A percentile compares a stretch with the other conserved stretches of the same genome.
phyloP scores from a whole-genome alignment of 768 basidiomycete genomes.

The Psilocybe cyanescens region DNA sequence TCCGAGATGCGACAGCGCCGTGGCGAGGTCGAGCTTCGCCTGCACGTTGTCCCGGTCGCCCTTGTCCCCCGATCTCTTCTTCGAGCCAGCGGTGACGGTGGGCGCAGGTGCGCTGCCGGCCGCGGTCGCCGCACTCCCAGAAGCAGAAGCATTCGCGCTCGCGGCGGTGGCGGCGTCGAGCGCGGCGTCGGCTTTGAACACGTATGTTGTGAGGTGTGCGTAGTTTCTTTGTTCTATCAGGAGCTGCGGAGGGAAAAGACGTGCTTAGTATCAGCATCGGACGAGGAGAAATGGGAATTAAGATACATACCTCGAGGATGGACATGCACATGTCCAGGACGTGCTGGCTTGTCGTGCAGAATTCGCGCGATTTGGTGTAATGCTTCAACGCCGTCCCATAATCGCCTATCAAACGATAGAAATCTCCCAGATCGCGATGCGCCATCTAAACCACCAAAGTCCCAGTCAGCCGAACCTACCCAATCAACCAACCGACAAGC shows the following conservation, averaged over 20 bases:
- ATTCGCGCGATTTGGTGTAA: conserved; percentile 92
- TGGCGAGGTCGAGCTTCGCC: conserved; percentile 82
- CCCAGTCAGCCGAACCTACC: too few species aligned
- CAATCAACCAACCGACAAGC: too few species aligned
- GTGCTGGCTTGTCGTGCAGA: conserved; percentile 87
- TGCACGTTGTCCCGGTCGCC: conserved; percentile 73
- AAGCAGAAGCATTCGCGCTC: conserved; percentile 20
- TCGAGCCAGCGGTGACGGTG: conserved; percentile 25
- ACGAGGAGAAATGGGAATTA: too few species aligned
- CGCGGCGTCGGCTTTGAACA: conserved; percentile 94
- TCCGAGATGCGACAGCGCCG: conserved; percentile 75
- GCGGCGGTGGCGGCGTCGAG: conserved; percentile 61
- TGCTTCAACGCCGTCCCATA: conserved; percentile 73
- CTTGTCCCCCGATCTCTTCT: conserved; percentile 59
- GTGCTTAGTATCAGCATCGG: neutral
- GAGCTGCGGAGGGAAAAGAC: conserved; percentile 48
- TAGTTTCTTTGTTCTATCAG: conserved; percentile 88
- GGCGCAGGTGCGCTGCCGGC: conserved; percentile 23
- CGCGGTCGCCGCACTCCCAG: conserved; percentile 4
- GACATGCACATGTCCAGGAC: conserved; percentile 93
- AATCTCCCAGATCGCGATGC: conserved; percentile 85
- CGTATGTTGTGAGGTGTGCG: conserved; percentile 86
- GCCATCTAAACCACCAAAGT: conserved; percentile 64
- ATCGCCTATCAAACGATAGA: conserved; percentile 76
- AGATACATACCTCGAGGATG: conserved; percentile 66